Conservation (phyloP, 2,329 filamentous ascomycete genomes). For the Allantophomopsis cytisporea region DNA sequence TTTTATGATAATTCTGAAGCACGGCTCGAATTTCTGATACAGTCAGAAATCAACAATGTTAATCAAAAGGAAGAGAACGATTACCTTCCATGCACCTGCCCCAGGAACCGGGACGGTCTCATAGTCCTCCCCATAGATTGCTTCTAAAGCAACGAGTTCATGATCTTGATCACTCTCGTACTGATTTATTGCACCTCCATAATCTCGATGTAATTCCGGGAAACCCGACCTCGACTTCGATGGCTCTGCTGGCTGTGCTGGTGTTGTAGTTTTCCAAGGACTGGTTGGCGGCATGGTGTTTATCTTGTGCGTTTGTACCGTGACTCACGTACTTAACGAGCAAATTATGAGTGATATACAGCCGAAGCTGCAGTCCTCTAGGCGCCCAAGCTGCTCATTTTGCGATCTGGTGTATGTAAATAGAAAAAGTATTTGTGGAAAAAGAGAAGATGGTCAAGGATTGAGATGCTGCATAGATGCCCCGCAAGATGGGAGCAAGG, state of each 20-base stretch:
- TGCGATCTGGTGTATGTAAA: constrained; percentile 11
- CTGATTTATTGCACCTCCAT: constrained; percentile 32
- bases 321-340: constrained; percentile 3
- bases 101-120: constrained; percentile 56
- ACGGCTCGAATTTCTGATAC: constrained; percentile 60
- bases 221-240: constrained; percentile 20
- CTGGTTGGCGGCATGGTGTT: constrained; percentile 17
- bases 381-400: constrained; percentile 1
- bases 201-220: constrained; percentile 10
- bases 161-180: constrained; percentile 81
- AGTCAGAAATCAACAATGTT: neutral
- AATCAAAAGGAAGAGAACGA: constrained; percentile 3
- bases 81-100: constrained; percentile 71
- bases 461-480: no score
- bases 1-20: constrained; percentile 69
- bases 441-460: no score
- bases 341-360: constrained; percentile 2
- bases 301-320: constrained; percentile 4
- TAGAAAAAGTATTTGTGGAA: neutral
- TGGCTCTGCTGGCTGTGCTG: constrained; percentile 14
- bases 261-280: constrained; percentile 12
- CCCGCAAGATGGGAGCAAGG: no score
- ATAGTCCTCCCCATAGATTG: constrained; percentile 87
- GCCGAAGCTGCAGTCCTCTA: constrained; percentile 14
- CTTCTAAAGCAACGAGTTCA: constrained; percentile 72